Conservation (phyloP, 345 rosid species). For the Ceriops decandra region DNA sequence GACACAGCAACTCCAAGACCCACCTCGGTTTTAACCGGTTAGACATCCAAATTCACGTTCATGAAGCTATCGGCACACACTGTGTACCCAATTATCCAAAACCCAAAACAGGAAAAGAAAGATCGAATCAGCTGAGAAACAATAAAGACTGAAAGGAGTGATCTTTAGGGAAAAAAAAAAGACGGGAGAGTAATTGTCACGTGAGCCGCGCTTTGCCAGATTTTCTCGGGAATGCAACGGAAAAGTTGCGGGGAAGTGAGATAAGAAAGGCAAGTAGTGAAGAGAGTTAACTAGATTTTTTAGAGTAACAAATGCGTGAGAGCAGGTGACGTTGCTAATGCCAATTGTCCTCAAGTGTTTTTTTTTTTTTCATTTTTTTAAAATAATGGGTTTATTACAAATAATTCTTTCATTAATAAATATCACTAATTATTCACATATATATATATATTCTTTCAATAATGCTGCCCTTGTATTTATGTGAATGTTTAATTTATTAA, state of each 20-base stretch:
- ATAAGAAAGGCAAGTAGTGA: background rate
- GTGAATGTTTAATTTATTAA: no score
- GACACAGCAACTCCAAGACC: constrained; percentile 15
- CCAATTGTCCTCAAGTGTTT: no score
- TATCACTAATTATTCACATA: no score
- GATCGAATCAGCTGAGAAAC: constrained; percentile 1
- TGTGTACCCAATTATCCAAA: background rate
- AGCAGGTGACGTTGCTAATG: no score
- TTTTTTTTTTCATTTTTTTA: no score
- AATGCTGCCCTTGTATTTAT: no score
- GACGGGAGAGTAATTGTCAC: constrained; percentile 9
- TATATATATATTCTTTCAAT: no score
- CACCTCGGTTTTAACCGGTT: constrained; percentile 14
- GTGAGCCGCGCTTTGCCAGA: background rate
- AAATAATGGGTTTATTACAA: no score
- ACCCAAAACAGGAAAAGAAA: background rate
- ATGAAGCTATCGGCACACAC: background rate
- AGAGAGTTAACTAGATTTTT: background rate
- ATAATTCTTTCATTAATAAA: no score
- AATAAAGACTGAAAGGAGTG: constrained; percentile 4
- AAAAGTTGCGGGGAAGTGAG: constrained; percentile 10
- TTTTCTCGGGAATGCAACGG: constrained; percentile 11
- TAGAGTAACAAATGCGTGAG: background rate
- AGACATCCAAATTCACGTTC: constrained; percentile 2
- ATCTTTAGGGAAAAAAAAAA: background rate